Evolutionary conservation across 371 early-diverging fungal species (phyloP), one percentile per base, ranked within the genome.

Genomic region (Zychaea mexicana): DNA sequence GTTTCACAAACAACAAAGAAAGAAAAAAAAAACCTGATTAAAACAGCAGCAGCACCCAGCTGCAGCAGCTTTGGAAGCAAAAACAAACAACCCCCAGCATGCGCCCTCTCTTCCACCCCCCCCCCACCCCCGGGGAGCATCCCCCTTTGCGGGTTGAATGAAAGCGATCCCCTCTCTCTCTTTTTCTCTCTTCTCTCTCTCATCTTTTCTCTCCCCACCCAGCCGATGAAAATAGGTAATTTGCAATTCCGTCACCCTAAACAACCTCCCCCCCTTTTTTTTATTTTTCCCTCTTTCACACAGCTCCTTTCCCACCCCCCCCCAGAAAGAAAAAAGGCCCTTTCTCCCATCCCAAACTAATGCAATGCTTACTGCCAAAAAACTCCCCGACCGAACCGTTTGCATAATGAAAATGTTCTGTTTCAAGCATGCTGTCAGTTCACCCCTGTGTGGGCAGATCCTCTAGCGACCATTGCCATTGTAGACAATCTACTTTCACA

Each of bases 391-490:
- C 9, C 38, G 15, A 5, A 10, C 12, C 4, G 7, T 52, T 26
- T 27, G 52, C 52, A 52, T 52, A 31, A 65, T 24, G 32, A 45
- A 64, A 19, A 55, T 36, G 15, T n/a, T 36, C 17, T 30, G 6
- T 32, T 8, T 2, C 28, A 0, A 83, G 81, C 83, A 10, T 81
- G 81, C 42, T 79, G 81, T 55, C 84, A 83, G 47, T 72, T 83
- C 58, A 65, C 67, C 33, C 75, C 81, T 15, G 49, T 32, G 27
- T 69, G 74, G 68, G 69, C 73, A 17, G 68, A 79, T 55, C 70
- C 71, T 8, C 46, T 81, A 59, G 46, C 55, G 17, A 81, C 79
- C 62, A 81, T 81, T 62, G n/a, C 46, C 15, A 57, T 22, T 5
- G 81, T 66, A 10, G 54, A 68, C 32, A 13, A 22, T 0, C 26